These are phyloP conservation scores for Solanum raphanifolium DNA, from an alignment of 257 asterid species.

Conservation along the genomic window DNA sequence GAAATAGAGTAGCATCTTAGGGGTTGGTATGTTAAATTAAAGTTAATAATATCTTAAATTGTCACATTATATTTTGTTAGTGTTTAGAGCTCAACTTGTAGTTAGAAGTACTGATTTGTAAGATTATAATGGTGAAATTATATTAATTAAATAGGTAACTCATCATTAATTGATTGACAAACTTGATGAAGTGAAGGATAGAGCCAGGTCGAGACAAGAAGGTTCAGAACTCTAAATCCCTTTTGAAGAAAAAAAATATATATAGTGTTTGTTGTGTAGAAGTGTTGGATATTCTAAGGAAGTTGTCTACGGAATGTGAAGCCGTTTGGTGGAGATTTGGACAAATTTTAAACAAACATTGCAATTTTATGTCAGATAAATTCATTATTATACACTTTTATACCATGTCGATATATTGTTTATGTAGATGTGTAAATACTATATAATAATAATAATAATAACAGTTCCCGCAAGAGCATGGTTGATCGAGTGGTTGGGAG, in stretches of 20 bases:
- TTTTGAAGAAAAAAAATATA: too few species aligned
- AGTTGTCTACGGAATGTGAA: background rate
- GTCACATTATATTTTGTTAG: background rate
- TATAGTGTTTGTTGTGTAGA: background rate
- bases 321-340: background rate
- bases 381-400: background rate
- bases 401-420: background rate
- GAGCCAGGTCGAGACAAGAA: background rate
- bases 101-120: background rate
- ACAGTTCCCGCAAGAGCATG: background rate
- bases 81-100: background rate
- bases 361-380: background rate
- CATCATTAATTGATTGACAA: background rate
- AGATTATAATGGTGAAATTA: background rate
- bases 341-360: background rate
- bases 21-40: background rate
- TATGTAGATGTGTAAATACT: background rate
- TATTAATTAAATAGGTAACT: background rate
- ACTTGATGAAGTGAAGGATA: background rate
- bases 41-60: background rate
- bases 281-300: background rate
- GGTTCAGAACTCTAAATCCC: too few species aligned
- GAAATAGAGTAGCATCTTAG: background rate
- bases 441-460: too few species aligned
- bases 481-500: background rate